phyloP scores from a whole-genome alignment of 768 basidiomycete genomes.

The Auriscalpium vulgare region DNA sequence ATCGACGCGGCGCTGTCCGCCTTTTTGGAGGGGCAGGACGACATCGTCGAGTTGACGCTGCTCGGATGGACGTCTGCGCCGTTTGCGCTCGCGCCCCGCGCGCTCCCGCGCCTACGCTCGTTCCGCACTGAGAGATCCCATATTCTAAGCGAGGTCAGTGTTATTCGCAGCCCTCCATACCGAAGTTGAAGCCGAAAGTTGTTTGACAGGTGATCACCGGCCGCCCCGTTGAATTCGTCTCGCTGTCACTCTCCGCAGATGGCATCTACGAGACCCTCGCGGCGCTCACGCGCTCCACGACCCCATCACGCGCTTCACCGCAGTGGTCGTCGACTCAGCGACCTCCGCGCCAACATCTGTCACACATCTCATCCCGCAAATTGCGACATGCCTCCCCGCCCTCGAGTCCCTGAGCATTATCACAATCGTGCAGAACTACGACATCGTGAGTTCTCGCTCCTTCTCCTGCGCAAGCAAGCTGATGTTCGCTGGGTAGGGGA shows the following conservation, averaged over 20 bases:
- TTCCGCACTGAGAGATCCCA: slow-evolving; percentile 45
- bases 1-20: slow-evolving; percentile 33
- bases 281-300: slow-evolving; percentile 31
- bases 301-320: slow-evolving; percentile 41
- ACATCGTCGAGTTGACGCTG: slow-evolving; percentile 45
- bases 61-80: slow-evolving; percentile 36
- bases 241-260: slow-evolving; percentile 42
- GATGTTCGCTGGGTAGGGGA: slow-evolving; percentile 23
- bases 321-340: slow-evolving; percentile 45
- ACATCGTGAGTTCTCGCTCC: slow-evolving; percentile 29
- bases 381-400: slow-evolving; percentile 37
- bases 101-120: slow-evolving; percentile 39
- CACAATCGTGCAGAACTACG: slow-evolving; percentile 41
- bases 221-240: slow-evolving; percentile 42
- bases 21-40: slow-evolving; percentile 44
- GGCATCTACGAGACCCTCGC: slow-evolving; percentile 34
- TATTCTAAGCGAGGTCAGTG: too few relatives aligned
- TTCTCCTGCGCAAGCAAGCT: too few relatives aligned
- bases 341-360: slow-evolving; percentile 26
- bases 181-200: too few relatives aligned
- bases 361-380: slow-evolving; percentile 35
- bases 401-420: slow-evolving; percentile 59
- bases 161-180: too few relatives aligned
- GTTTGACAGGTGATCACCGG: slow-evolving; percentile 32
- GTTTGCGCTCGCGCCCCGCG: slow-evolving; percentile 27